Conservation (phyloP, 345 rosid species). For the Eucalyptus victrix region DNA sequence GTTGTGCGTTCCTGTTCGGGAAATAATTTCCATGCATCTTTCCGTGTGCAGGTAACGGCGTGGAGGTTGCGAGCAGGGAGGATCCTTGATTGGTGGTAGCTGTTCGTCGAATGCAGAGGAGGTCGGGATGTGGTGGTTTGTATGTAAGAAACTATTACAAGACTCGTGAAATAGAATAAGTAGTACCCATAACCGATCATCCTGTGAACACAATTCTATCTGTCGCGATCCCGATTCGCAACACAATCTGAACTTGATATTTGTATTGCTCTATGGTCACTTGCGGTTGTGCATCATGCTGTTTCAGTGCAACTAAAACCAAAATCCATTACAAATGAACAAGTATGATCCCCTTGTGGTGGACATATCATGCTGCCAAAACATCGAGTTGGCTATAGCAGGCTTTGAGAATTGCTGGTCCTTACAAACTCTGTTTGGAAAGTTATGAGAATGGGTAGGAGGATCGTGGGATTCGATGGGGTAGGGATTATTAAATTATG, state of each 20-base stretch:
- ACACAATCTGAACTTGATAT: neutral
- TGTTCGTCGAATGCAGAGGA: neutral
- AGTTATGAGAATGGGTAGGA: neutral
- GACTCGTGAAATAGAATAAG: neutral
- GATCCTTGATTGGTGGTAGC: neutral
- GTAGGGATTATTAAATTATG: too few species aligned
- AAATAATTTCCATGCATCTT: neutral
- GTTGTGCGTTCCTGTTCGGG: neutral
- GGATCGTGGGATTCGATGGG: neutral
- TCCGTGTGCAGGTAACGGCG: constrained; percentile 61
- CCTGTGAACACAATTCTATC: neutral
- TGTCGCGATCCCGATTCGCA: neutral
- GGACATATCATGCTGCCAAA: neutral
- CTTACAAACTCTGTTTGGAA: neutral
- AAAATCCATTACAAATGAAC: neutral
- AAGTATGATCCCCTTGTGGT: neutral
- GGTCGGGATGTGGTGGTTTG: neutral
- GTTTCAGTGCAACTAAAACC: neutral
- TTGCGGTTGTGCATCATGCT: neutral
- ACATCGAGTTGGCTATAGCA: neutral
- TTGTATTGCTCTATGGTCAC: neutral
- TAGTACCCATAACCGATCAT: neutral
- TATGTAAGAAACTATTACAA: neutral
- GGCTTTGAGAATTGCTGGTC: neutral
- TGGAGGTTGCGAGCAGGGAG: constrained; percentile 71